A percentile compares a stretch with the other conserved stretches of the same genome.
Evolutionary conservation across 2,329 filamentous ascomycete genomes (phyloP).

Genomic region (Fusarium abutilonis): DNA sequence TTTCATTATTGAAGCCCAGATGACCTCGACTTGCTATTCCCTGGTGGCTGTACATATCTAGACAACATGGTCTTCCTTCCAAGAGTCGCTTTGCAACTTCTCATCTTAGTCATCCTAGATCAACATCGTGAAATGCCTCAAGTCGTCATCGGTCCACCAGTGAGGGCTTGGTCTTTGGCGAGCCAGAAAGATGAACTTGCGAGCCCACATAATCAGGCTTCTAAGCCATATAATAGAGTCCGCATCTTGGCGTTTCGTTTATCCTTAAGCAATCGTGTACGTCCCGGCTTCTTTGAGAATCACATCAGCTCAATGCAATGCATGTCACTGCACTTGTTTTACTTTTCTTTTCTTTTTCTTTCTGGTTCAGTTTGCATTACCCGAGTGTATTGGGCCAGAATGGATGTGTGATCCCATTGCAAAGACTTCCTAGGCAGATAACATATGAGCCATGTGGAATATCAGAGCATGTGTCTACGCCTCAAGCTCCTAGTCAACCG

Average conservation of each 20-base stretch:
- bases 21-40: not conserved
- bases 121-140: not conserved
- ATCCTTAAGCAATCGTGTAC: not conserved
- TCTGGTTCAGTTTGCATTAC: not conserved
- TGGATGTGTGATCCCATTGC: conserved; percentile 3
- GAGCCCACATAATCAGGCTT: too few relatives aligned
- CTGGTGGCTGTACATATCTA: too few relatives aligned
- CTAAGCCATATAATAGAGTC: too few relatives aligned
- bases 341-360: not conserved
- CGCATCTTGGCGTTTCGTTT: too few relatives aligned
- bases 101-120: not conserved
- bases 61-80: too few relatives aligned
- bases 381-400: conserved; percentile 7
- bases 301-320: not conserved
- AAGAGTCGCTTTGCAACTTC: not conserved
- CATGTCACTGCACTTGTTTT: not conserved
- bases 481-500: conserved; percentile 34
- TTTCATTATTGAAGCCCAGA: not conserved
- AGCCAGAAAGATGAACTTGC: too few relatives aligned
- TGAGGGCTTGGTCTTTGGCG: too few relatives aligned
- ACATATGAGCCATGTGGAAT: conserved; percentile 20
- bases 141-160: not conserved
- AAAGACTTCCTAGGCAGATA: not conserved
- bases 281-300: not conserved
- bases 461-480: conserved; percentile 39